A percentile compares a stretch with the other conserved stretches of the same genome.
These are phyloP conservation scores for Vigna trinervia DNA, from an alignment of 306 rosid genomes.

Conservation along the genomic window DNA sequence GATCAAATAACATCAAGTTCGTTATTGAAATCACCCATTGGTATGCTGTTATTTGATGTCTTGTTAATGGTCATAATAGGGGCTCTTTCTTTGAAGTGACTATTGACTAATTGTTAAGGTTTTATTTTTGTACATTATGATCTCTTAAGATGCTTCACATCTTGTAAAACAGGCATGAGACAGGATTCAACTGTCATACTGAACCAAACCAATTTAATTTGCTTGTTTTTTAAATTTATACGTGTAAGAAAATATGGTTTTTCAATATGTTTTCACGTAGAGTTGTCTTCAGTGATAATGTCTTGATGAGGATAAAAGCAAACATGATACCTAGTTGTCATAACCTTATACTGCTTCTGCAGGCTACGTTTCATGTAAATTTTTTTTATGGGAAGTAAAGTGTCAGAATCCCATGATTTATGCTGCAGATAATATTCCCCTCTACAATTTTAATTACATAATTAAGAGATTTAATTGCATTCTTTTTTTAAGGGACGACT, in stretches of 20 bases:
- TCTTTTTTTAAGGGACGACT: no score
- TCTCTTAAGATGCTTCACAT: background rate
- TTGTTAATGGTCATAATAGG: constrained; percentile 27
- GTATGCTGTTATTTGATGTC: constrained; percentile 24
- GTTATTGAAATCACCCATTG: constrained; percentile 6
- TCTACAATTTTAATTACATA: no score
- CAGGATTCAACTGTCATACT: no score
- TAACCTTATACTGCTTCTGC: constrained; percentile 23
- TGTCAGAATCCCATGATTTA: no score
- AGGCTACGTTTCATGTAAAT: constrained; percentile 25
- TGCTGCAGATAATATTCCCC: no score
- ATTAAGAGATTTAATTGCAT: no score
- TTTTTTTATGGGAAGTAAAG: constrained; percentile 25
- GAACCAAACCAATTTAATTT: constrained; percentile 3
- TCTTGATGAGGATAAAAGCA: background rate
- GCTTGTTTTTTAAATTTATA: background rate
- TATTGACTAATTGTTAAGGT: constrained; percentile 6
- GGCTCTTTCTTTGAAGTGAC: constrained; percentile 17
- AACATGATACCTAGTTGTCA: constrained; percentile 14
- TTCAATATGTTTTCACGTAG: background rate
- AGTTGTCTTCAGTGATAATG: background rate
- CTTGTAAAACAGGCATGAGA: no score
- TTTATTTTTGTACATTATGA: constrained; percentile 11
- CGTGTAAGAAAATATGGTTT: background rate
- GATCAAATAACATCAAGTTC: constrained; percentile 26